Base-by-base conservation (phyloP, 2,329 filamentous ascomycete genomes). In the Botrytis fragariae region DNA sequence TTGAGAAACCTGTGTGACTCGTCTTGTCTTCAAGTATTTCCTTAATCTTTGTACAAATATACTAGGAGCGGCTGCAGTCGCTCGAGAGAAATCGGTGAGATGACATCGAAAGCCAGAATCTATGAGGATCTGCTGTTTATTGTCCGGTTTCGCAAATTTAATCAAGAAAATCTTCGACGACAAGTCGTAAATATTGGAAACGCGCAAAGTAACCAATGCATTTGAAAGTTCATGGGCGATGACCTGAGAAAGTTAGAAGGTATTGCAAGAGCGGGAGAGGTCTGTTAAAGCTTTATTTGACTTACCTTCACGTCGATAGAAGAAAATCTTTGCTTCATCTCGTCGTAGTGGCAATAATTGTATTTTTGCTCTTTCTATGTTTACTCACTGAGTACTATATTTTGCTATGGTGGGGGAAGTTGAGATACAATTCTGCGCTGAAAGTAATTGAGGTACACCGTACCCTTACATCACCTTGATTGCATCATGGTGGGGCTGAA, bases 101-200 rank as follows among this genome's bases (percentile, higher is more conserved):
- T 99, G 96, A 82, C 94, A 97, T 81, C 96, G 94, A 83, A 99
- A 99, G 44, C 96, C 96, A 1, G 93, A 96, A 82, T 99, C 96
- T 79, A 99, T 90, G 69, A 99, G 86, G 42, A 99, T 87, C 82
- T 98, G 95, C 81, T 96, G 92, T 83, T 95, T 94, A 77, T 91
- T 88, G 80, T 95, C 91, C 61, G 95, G 94, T 82, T 96, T 97
- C 72, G 94, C 91, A 81, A 99, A 96, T 81, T 98, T 98, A 83
- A 99, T 88, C 39, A 98, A 90, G 80, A 98, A 93, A 80, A 98
- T 98, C 81, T 95, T 94, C 77, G 94, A 94, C 75, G 94, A 97
- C 74, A 99, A 89, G 82, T 99, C 96, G 85, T 99, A 98, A 82
- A 98, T 91, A 81, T 99, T 99, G 75, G 93, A 90, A 69, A 98